Evolutionary conservation across 2,329 filamentous ascomycete genomes (phyloP).

Genomic region (Alternaria viburni): DNA sequence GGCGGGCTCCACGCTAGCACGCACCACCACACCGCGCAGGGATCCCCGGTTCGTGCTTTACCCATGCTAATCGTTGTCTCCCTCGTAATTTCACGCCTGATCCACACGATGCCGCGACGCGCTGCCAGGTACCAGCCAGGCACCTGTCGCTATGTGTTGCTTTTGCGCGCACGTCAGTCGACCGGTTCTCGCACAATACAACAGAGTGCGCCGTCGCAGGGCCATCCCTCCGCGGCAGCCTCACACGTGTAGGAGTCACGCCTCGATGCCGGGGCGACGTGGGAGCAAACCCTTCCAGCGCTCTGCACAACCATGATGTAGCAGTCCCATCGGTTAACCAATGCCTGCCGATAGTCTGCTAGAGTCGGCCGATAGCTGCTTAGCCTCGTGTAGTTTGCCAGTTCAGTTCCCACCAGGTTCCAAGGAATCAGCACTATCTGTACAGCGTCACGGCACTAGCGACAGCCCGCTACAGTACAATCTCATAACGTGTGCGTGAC

Average conservation of each 20-base stretch:
- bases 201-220: not conserved
- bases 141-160: not conserved
- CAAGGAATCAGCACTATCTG: not conserved
- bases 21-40: conserved; percentile 4
- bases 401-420: conserved; percentile 1
- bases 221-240: not conserved
- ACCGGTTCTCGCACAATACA: not conserved
- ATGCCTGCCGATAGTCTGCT: conserved; percentile 8
- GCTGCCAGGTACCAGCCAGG: conserved; percentile 7
- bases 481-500: not conserved
- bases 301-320: conserved; percentile 10
- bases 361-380: conserved; percentile 4
- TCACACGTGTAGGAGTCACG: conserved; percentile 3
- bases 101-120: conserved; percentile 7
- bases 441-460: conserved; percentile 4
- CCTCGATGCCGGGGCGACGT: not conserved
- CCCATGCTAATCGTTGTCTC: conserved; percentile 14
- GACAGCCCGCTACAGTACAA: not conserved
- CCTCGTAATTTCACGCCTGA: conserved; percentile 19
- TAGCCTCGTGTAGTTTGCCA: conserved; percentile 10
- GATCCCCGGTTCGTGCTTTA: conserved; percentile 11
- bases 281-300: not conserved
- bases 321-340: conserved; percentile 13
- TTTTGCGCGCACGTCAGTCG: not conserved
- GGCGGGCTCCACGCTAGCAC: conserved; percentile 11